Evolutionary conservation across 352 stramenopile species (phyloP), one percentile per base, ranked within the genome.

Genomic region (Phytophthora megakarya): DNA sequence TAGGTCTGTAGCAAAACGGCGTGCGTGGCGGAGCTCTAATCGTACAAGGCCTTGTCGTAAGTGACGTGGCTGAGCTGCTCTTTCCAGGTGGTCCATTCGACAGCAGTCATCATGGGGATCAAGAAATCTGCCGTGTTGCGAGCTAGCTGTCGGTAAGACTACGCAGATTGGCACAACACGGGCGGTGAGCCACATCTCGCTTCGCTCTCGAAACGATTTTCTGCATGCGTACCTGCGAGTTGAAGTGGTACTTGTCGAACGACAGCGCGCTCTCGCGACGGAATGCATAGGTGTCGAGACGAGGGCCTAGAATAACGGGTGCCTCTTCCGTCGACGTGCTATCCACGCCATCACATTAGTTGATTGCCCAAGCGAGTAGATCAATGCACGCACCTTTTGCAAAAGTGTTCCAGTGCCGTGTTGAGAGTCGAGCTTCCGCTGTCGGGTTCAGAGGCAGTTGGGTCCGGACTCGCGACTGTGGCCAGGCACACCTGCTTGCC

Each of bases 61-160:
- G 75, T 78, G 63, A 93, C 80, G 10, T 81, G 71, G 55, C 79
- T 73, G 15, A 92, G 76, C 59, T 95, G 70, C 22, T 88, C 76
- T 69, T 95, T 95, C 84, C 86, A 93, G 48, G 83, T 93, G 44
- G 73, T 75, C 84, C 86, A 95, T 68, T 93, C 86, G 48, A 90
- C 70, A 7, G 84, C 80, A 1, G 86, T 95, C 76, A 93, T 87
- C 72, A 92, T 88, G 48, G 84, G 83, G 39, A 92, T 57, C 46
- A 95, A 67, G 57, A 93, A 90, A 66, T 90, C 79, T 21, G 84
- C 76, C 13, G 78, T 78, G 61, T 93, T 92, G 52, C 76, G 78
- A 45, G 86, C 86, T 45, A 95, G 78, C 50, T 92, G 65, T 67
- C 84, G 81, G 73, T 87, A 95, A 46, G 77, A 81, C 84, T 95